phyloP scores from a whole-genome alignment of 2,329 filamentous ascomycete species.

The Neofusicoccum sp. region DNA sequence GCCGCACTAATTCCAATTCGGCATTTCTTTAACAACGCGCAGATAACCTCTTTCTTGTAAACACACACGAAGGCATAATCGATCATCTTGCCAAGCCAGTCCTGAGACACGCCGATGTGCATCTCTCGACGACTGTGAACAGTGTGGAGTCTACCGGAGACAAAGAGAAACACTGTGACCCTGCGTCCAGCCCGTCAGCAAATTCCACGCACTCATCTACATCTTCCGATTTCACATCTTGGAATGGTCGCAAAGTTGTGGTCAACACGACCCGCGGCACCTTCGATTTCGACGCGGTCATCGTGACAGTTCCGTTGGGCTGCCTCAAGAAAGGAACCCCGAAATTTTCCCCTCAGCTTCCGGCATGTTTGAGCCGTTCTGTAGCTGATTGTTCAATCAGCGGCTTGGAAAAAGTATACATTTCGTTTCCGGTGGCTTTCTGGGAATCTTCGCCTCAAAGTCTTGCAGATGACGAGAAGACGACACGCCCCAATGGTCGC shows the following conservation, averaged over 20 bases:
- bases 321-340: slow-evolving; percentile 61
- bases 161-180: slow-evolving; percentile 22
- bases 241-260: too few species aligned
- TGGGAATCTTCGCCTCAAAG: slow-evolving; percentile 57
- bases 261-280: slow-evolving; percentile 30
- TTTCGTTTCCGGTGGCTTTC: slow-evolving; percentile 73
- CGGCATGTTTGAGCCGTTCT: slow-evolving; percentile 57
- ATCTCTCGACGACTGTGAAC: slow-evolving; percentile 51
- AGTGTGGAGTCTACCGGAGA: slow-evolving; percentile 38
- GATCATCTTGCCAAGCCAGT: slow-evolving; percentile 61
- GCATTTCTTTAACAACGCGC: too few species aligned
- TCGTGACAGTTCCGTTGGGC: slow-evolving; percentile 69
- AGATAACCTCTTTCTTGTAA: slow-evolving; percentile 65
- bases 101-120: slow-evolving; percentile 57
- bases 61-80: slow-evolving; percentile 63
- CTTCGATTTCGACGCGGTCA: slow-evolving; percentile 66
- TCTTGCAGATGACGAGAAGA: slow-evolving; percentile 41
- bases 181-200: slow-evolving; percentile 22
- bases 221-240: too few species aligned
- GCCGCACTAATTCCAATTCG: too few species aligned
- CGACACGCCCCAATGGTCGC: slow-evolving; percentile 33
- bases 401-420: slow-evolving; percentile 66
- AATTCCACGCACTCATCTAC: background rate
- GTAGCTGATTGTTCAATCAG: slow-evolving; percentile 70
- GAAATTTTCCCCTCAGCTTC: slow-evolving; percentile 60